A percentile compares a stretch with the other conserved stretches of the same genome.
These are phyloP conservation scores for Lupinus albus DNA, from an alignment of 306 rosid genomes.

Conservation along the genomic window DNA sequence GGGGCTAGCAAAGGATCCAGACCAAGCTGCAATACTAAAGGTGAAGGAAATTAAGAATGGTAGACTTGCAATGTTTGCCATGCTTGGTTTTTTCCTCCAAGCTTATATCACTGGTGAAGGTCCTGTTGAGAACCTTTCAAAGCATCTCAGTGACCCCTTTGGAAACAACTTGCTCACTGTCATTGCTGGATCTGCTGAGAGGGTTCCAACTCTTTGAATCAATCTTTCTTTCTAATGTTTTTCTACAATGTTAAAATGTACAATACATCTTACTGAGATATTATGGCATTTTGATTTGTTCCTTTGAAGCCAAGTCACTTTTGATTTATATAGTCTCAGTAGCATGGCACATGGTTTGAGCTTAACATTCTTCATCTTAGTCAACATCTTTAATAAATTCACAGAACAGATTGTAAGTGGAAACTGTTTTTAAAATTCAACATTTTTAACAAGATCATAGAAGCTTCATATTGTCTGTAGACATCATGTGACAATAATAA, in stretches of 20 bases:
- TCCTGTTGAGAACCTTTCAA: slow-evolving; percentile 92
- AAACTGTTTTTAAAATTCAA: too few relatives aligned
- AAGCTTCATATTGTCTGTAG: too few relatives aligned
- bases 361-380: not conserved
- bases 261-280: slow-evolving; percentile 52
- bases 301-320: slow-evolving; percentile 41
- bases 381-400: not conserved
- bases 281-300: slow-evolving; percentile 47
- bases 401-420: too few relatives aligned
- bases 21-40: slow-evolving; percentile 89
- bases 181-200: slow-evolving; percentile 71
- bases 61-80: slow-evolving; percentile 92
- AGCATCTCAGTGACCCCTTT: slow-evolving; percentile 98
- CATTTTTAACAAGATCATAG: too few relatives aligned
- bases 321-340: slow-evolving; percentile 29
- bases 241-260: slow-evolving; percentile 45
- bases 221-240: slow-evolving; percentile 20
- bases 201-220: slow-evolving; percentile 86
- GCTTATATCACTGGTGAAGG: slow-evolving; percentile 98
- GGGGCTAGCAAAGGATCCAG: slow-evolving; percentile 92
- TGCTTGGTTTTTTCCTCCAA: slow-evolving; percentile 95
- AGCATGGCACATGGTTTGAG: slow-evolving; percentile 4
- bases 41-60: slow-evolving; percentile 99
- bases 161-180: slow-evolving; percentile 98
- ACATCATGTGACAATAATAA: too few relatives aligned